phyloP scores from a whole-genome alignment of 805 yeast genomes.

The Barnettozyma wickerhamii region DNA sequence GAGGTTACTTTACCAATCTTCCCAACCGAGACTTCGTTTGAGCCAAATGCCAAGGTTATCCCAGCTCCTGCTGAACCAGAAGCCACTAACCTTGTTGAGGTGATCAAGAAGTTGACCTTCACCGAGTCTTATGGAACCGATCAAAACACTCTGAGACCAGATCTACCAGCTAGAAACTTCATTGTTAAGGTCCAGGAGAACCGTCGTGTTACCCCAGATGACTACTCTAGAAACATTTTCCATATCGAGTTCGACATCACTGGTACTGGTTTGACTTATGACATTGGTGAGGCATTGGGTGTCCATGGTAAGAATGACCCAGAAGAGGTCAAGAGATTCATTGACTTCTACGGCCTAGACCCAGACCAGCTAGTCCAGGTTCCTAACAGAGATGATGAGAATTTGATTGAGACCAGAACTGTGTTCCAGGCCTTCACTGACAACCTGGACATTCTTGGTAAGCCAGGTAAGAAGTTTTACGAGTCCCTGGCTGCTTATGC shows the following conservation, averaged over 20 bases:
- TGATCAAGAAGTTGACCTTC: conserved; percentile 72
- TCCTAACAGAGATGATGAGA: conserved; percentile 60
- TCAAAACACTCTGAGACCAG: conserved; percentile 71
- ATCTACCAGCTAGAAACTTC: conserved; percentile 77
- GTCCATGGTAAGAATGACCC: conserved; percentile 83
- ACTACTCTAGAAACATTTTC: conserved; percentile 92
- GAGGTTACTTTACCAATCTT: conserved; percentile 45
- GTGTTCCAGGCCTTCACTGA: conserved; percentile 77
- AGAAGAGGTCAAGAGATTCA: conserved; percentile 61
- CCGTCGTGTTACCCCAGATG: conserved; percentile 83
- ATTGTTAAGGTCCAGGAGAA: conserved; percentile 88
- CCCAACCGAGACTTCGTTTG: conserved; percentile 61
- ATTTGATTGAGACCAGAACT: conserved; percentile 66
- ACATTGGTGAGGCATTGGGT: conserved; percentile 95
- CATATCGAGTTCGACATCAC: conserved; percentile 90
- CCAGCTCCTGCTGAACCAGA: conserved; percentile 39
- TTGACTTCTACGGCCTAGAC: conserved; percentile 65
- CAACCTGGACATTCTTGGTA: conserved; percentile 84
- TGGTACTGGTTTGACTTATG: conserved; percentile 88
- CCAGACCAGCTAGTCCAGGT: conserved; percentile 66
- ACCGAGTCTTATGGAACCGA: conserved; percentile 66
- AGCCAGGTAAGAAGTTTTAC: conserved; percentile 92
- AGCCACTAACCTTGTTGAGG: conserved; percentile 39
- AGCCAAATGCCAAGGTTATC: conserved; percentile 51
- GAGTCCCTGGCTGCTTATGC: conserved; percentile 77